Base-by-base conservation (phyloP, 1,284 basidiomycete genomes). In the Testicularia cyperi region DNA sequence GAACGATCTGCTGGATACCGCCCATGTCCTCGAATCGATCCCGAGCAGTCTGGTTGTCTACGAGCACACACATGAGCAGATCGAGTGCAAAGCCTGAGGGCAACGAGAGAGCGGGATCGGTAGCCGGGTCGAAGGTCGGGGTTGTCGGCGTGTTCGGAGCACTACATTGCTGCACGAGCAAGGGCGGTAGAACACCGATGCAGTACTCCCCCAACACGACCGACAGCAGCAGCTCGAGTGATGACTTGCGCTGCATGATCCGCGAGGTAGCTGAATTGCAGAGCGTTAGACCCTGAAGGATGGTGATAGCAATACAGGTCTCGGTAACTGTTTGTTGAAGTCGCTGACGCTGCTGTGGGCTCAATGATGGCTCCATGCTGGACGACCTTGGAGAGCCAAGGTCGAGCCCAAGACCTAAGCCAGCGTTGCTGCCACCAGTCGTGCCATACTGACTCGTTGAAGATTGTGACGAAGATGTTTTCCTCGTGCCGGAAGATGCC, bases 1-100 rank as follows among this genome's bases (percentile, higher is more conserved):
- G 42, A 7, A 57, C 48, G 22, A 63, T 57, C 43, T 57, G 53
- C 12, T 52, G 48, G 18, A 57, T 47, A 14, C 60, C 60, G 16
- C 60, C 60, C 48, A 63, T 63, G 15, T 63, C 54, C 9, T 29
- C 24, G 29, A 63, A 63, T 2, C 45, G 40, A 20, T 56, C 45
- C 29, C 46, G 53, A 1, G 54, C 53, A 2, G 32, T 13, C 2
- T 31, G 15, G 27, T 42, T 53, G 42, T 63, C 54, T 26, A 57
- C 60, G 12, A 63, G 46, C 22, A 63, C 34, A 31, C 60, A 63
- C 60, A 63, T 63, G 37, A 63, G 45, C 28, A 57, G 43, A 24
- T 57, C 53, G 14, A 63, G 40, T 8, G 60, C 60, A 24, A 63
- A 63, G 0, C 54, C 49, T 1, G 60, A 63, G 0, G 60, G 60